Evolutionary conservation across 2,329 filamentous ascomycete genomes (phyloP), one percentile per base, ranked within the genome.

Genomic region (Aspergillus japonicus): DNA sequence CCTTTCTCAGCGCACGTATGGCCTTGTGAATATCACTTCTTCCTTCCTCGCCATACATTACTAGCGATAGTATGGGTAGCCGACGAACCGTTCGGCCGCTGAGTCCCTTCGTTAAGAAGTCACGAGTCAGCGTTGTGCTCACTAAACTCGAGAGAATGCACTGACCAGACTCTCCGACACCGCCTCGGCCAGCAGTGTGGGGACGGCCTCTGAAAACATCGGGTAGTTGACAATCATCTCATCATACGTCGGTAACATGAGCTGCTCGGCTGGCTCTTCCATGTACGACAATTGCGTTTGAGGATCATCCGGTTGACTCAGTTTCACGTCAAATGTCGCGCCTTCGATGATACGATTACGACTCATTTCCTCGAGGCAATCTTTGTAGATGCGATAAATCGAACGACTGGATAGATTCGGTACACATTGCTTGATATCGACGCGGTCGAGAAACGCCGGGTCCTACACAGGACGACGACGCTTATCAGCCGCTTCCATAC

Each of bases 371-470:
- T 81, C 79, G 14, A 83, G 64, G 42, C 77, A 80, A n/a, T 74
- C 75, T 44, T 77, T 76, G 53, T 82, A 77, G 51, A 83, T 82
- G 56, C 80, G 77, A 65, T 83, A 83, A 16, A 78, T 74, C 3
- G 76, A 76, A 33, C 69, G 68, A 2, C 68, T 61, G 4, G 72
- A 75, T 7, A 81, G 76, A 5, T 69, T 69, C 4, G 76, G 76
- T 19, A 83, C 71, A 50, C 71, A 68, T 58, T 82, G 76, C 59
- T 80, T 78, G 59, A 82, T 74, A 61, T 81, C 79, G 23, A 82
- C 76, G 2, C 81, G 75, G 58, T 83, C 80, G 12, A 82, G 69
- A 62, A 83, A 83, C 0, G 81, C 81, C 5, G 72, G 63, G 59
- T 83, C 80, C 68, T 73, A 47, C 21, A 29, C 26, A 35, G 42